Evolutionary conservation across 495 filamentous ascomycete species (phyloP).

Genomic region (Aspergillus taichungensis): DNA sequence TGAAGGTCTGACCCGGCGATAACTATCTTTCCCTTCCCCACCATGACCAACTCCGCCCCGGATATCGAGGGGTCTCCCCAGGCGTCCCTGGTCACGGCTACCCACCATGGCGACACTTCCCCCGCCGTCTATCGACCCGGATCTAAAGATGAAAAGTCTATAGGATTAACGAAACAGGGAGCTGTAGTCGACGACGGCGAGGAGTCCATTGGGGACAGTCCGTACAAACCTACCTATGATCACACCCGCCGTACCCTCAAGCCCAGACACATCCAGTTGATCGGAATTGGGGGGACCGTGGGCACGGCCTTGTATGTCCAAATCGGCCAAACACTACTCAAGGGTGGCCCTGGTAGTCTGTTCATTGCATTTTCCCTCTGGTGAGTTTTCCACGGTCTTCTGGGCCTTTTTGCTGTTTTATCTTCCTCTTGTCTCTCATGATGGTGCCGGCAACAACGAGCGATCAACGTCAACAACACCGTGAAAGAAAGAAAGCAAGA

Average conservation of each 20-base stretch:
- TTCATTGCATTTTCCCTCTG: conserved; percentile 58
- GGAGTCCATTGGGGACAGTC: conserved; percentile 18
- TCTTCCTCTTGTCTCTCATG: conserved; percentile 4
- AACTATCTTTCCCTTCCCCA: not conserved
- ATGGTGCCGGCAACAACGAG: not conserved
- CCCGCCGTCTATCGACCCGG: conserved; percentile 10
- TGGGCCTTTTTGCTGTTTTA: not conserved
- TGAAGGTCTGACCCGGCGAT: not conserved
- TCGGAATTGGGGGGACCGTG: conserved; percentile 69
- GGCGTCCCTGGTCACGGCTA: not conserved
- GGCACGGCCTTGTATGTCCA: conserved; percentile 75
- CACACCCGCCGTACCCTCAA: conserved; percentile 51
- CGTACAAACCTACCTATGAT: conserved; percentile 27
- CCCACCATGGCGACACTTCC: conserved; percentile 4
- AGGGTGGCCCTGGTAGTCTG: conserved; percentile 67
- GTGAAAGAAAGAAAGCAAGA: no score
- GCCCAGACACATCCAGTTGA: conserved; percentile 62
- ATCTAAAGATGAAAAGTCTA: conserved; percentile 6
- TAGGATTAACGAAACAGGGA: conserved; percentile 13
- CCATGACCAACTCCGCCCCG: not conserved
- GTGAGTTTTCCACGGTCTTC: conserved; percentile 15
- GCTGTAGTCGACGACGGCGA: conserved; percentile 9
- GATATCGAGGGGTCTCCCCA: not conserved
- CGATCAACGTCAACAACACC: no score
- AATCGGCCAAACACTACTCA: conserved; percentile 57